phyloP scores from a whole-genome alignment of 2,329 filamentous ascomycete genomes.

The Lasiodiplodia theobromae region DNA sequence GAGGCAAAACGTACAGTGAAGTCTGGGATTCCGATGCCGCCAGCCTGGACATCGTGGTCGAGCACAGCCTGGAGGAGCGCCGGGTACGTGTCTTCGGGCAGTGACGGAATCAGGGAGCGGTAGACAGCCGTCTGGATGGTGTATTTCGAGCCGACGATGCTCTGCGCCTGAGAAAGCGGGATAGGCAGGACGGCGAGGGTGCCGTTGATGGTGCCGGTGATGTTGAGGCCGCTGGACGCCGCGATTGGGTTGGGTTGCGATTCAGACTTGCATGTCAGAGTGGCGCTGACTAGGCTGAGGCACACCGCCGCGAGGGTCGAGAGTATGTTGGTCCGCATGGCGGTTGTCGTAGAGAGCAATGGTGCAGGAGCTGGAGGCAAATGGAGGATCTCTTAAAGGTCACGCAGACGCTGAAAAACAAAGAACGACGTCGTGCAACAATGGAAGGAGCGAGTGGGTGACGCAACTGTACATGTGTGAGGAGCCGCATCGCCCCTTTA shows the following conservation, averaged over 20 bases:
- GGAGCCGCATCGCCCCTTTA: not conserved
- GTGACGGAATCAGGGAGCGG: slow-evolving; percentile 55
- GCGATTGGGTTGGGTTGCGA: slow-evolving; percentile 59
- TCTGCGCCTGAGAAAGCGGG: slow-evolving; percentile 53
- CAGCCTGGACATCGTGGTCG: slow-evolving; percentile 60
- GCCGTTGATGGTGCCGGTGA: slow-evolving; percentile 63
- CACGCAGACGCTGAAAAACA: not conserved
- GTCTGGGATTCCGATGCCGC: slow-evolving; percentile 53
- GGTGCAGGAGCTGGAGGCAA: not conserved
- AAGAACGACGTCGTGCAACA: not conserved
- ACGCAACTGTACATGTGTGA: not conserved
- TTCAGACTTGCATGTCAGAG: slow-evolving; percentile 36
- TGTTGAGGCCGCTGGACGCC: slow-evolving; percentile 54
- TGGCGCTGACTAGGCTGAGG: not conserved
- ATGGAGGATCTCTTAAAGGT: no score
- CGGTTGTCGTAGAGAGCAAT: not conserved
- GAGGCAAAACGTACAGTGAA: no score
- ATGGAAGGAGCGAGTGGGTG: not conserved
- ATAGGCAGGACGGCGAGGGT: slow-evolving; percentile 62
- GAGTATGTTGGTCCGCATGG: not conserved
- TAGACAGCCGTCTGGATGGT: slow-evolving; percentile 60
- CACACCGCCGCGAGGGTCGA: not conserved
- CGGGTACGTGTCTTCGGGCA: slow-evolving; percentile 62
- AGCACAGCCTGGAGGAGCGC: slow-evolving; percentile 58
- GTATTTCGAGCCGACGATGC: slow-evolving; percentile 58